phyloP scores from a whole-genome alignment of 2,329 filamentous ascomycete genomes.

The Ophidiomyces ophidiicola region DNA sequence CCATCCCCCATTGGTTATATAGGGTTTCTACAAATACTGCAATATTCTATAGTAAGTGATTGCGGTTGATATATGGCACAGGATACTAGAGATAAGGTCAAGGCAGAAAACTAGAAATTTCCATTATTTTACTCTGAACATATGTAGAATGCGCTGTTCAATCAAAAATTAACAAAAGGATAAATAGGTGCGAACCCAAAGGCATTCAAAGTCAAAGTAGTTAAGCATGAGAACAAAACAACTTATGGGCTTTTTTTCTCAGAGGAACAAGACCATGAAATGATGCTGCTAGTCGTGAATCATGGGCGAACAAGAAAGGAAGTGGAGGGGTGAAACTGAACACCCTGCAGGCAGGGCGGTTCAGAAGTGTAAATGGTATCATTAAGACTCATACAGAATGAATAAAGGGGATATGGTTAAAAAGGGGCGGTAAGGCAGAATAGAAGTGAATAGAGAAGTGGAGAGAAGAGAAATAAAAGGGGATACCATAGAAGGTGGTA shows the following conservation, averaged over 20 bases:
- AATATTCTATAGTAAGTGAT: background rate
- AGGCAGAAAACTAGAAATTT: background rate
- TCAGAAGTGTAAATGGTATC: conserved; percentile 4
- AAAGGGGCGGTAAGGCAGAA: conserved; percentile 13
- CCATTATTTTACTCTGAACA: conserved; percentile 10
- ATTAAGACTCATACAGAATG: conserved; percentile 9
- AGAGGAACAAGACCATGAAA: conserved; percentile 2
- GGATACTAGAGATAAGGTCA: background rate
- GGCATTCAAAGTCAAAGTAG: conserved; percentile 1
- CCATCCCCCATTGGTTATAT: too few species aligned
- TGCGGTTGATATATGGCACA: background rate
- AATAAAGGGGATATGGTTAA: conserved; percentile 1
- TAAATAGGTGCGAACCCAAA: background rate
- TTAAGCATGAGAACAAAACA: background rate
- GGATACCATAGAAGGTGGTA: conserved; percentile 11
- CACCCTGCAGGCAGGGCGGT: background rate
- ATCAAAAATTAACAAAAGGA: conserved; percentile 6
- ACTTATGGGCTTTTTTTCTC: conserved; percentile 3
- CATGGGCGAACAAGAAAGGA: background rate
- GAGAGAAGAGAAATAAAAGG: background rate
- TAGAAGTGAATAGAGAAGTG: conserved; percentile 10
- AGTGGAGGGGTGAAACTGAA: background rate
- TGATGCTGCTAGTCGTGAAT: conserved; percentile 9
- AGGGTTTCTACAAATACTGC: too few species aligned
- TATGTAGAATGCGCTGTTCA: conserved; percentile 5